These are phyloP conservation scores for Catunica adiposa DNA, from an alignment of 2,329 filamentous ascomycete species.

Conservation along the genomic window DNA sequence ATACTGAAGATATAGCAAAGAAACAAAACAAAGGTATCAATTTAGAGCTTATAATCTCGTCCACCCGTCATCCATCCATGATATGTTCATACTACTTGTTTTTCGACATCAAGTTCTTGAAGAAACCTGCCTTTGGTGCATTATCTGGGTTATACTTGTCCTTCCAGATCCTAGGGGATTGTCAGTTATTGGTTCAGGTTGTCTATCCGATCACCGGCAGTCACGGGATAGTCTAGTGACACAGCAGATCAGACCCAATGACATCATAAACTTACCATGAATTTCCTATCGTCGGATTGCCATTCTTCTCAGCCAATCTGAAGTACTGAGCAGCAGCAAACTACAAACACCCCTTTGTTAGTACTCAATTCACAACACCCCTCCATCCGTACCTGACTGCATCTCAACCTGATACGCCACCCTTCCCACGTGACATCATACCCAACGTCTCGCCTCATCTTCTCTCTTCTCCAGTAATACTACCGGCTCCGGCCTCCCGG, in stretches of 20 bases:
- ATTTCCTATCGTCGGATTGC: constrained; percentile 82
- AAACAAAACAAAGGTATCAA: no score
- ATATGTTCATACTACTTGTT: not conserved
- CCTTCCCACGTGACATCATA: no score
- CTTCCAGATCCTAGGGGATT: constrained; percentile 72
- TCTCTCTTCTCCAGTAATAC: not conserved
- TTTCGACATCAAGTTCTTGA: not conserved
- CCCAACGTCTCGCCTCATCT: not conserved
- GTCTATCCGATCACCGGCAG: not conserved
- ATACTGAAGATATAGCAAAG: no score
- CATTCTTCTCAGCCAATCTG: constrained; percentile 73
- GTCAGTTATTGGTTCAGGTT: not conserved
- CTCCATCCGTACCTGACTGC: no score
- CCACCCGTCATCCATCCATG: not conserved
- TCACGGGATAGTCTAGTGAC: not conserved
- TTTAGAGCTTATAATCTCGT: not conserved
- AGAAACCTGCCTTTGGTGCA: constrained; percentile 23
- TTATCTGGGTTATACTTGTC: constrained; percentile 62
- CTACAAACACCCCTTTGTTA: constrained; percentile 25
- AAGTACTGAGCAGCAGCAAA: constrained; percentile 77
- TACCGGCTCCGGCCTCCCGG: not conserved
- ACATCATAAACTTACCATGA: constrained; percentile 57
- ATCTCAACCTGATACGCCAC: no score
- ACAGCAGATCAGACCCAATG: not conserved
- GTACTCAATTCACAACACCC: not conserved